Conservation (phyloP, 23 red algal genomes). For the Cyanidium caldarium region DNA sequence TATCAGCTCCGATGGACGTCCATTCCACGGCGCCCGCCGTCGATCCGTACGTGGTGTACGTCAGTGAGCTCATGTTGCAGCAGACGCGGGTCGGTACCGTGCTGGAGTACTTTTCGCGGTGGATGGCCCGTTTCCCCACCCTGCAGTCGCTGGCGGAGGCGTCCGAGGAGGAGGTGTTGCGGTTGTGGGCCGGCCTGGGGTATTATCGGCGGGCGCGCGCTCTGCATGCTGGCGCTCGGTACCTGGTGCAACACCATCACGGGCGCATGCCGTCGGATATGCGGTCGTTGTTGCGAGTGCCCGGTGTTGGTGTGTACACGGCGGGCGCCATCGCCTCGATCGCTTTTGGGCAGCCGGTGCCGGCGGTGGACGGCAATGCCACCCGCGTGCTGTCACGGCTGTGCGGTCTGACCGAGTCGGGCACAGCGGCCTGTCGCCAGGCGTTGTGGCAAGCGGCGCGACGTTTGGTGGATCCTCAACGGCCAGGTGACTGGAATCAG, state of each 20-base stretch:
- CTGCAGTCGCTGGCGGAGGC: conserved; percentile 37
- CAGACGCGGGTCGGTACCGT: conserved; percentile 72
- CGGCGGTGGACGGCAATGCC: conserved; percentile 87
- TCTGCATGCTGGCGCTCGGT: conserved; percentile 46
- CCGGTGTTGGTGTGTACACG: conserved; percentile 75
- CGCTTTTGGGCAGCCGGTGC: conserved; percentile 42
- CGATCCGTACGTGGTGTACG: conserved; percentile 73
- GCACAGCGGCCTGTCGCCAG: background rate
- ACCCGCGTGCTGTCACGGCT: conserved; percentile 49
- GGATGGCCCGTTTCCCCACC: conserved; percentile 61
- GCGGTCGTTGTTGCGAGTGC: conserved; percentile 16
- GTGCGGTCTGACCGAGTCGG: conserved; percentile 3
- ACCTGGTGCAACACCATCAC: conserved; percentile 17
- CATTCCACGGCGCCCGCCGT: background rate
- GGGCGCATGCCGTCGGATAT: conserved; percentile 34
- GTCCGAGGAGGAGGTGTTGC: conserved; percentile 36
- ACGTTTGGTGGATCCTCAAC: conserved; percentile 18
- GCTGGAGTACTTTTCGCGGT: conserved; percentile 42
- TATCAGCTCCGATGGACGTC: background rate
- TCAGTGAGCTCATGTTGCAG: conserved; percentile 92
- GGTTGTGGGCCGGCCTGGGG: conserved; percentile 83
- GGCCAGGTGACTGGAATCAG: conserved; percentile 70
- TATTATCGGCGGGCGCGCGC: conserved; percentile 76
- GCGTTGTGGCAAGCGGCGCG: background rate
- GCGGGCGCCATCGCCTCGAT: conserved; percentile 78